A percentile compares a stretch with the other conserved stretches of the same genome.
phyloP scores from a whole-genome alignment of 176 grass and related monocot species.

The Hyparrhenia diplandra region DNA sequence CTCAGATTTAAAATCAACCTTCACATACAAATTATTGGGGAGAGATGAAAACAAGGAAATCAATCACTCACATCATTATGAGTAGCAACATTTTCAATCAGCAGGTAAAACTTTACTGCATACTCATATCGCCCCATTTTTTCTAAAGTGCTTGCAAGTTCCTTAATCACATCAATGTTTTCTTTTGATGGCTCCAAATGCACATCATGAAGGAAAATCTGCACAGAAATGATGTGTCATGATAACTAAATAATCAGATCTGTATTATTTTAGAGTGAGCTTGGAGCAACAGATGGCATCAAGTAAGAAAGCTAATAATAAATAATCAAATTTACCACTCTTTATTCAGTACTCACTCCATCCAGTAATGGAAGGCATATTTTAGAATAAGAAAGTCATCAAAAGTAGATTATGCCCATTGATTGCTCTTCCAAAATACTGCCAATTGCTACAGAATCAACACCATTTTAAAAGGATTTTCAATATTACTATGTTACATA shows the following conservation, averaged over 20 bases:
- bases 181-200: constrained; percentile 54
- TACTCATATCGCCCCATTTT: constrained; percentile 57
- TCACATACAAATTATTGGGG: not conserved
- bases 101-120: constrained; percentile 77
- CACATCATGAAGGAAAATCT: constrained; percentile 62
- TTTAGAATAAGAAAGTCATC: not conserved
- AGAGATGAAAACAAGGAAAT: not conserved
- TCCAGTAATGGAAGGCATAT: not conserved
- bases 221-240: constrained; percentile 6
- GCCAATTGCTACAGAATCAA: not conserved
- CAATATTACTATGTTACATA: not conserved
- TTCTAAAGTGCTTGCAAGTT: constrained; percentile 61
- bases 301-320: not conserved
- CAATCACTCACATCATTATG: constrained; percentile 53
- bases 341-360: not conserved
- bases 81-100: constrained; percentile 46
- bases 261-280: not conserved
- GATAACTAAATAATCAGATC: not conserved
- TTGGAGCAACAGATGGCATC: not conserved
- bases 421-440: not conserved
- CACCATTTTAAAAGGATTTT: not conserved
- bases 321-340: not conserved
- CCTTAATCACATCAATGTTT: constrained; percentile 39
- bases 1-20: not conserved
- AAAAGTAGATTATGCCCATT: not conserved